Evolutionary conservation across 2,329 filamentous ascomycete genomes (phyloP), one percentile per base, ranked within the genome.

Genomic region (Fusarium sp.): DNA sequence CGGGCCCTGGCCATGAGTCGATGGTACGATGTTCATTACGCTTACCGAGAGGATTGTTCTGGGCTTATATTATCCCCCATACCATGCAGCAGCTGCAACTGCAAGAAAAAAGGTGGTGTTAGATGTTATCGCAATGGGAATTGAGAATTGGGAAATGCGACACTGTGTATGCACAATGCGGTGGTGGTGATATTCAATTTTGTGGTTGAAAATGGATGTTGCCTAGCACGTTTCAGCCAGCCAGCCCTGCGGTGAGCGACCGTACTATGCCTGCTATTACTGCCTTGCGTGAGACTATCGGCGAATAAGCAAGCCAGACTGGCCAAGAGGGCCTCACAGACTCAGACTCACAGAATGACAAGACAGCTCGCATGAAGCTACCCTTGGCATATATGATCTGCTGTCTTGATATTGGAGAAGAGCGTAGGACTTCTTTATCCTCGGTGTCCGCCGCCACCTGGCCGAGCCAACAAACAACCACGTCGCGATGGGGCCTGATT

Each of bases 161-260:
- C 64, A 67, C 64, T 59, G 64, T 67, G 64, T 20, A 47, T 51
- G 40, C 11, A 23, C 15, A 39, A 62, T 20, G 36, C 21, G 39
- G 46, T 35, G 36, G 46, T 35, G 36, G n/a, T 40, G 29, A 52
- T 53, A 39, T 17, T 42, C 23, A 25, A 6, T 43, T 52, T 29
- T 42, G 35, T 56, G 47, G 45, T 55, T 54, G 43, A 40, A 45
- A 62, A 63, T 50, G 48, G 31, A 20, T 47, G 31, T 46, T 62
- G 62, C 50, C 63, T 60, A 53, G 39, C 43, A 50, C n/a, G 42
- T 35, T 45, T 67, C 64, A 67, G 64, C 63, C 64, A 67, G 27
- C 63, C 29, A 37, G 51, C 58, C 55, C 43, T 29, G 49, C 40
- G 17, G 50, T 55, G 54, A 52, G 46, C 40, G 36, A 33, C 29